Evolutionary conservation across 257 asterid genomes (phyloP).

Genomic region (Jacaranda copaia): DNA sequence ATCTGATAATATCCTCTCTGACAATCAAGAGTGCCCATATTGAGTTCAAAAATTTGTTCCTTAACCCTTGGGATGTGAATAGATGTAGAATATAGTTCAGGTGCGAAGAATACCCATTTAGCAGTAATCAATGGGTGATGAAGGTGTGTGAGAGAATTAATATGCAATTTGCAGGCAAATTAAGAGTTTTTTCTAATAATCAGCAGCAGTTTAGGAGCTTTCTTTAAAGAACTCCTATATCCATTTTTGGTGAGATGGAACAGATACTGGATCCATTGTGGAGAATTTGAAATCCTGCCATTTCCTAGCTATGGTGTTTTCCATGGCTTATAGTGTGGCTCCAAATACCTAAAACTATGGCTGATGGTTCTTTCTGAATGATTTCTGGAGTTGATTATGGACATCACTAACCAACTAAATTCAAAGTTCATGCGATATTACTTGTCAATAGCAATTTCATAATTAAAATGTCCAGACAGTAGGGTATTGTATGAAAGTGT

Average conservation of each 20-base stretch:
- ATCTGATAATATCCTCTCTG: conserved; percentile 26
- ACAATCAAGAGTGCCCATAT: not conserved
- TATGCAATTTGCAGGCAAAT: not conserved
- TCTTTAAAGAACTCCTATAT: conserved; percentile 9
- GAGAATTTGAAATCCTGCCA: conserved; percentile 1
- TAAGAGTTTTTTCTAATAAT: conserved; percentile 11
- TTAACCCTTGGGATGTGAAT: not conserved
- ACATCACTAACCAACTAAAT: not conserved
- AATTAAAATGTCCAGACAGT: not conserved
- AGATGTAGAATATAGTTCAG: conserved; percentile 2
- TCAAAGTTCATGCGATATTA: not conserved
- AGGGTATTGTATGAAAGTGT: not conserved
- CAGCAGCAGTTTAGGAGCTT: not conserved
- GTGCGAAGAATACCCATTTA: not conserved
- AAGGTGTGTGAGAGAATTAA: not conserved
- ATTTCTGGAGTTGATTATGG: no score
- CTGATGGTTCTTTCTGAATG: not conserved
- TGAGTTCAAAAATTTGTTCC: conserved; percentile 3
- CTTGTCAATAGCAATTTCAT: not conserved
- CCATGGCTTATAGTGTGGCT: not conserved
- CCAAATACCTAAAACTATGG: conserved; percentile 24
- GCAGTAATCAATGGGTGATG: not conserved
- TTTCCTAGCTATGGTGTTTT: not conserved
- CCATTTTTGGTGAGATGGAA: conserved; percentile 7
- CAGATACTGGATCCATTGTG: not conserved